Evolutionary conservation across 2,329 filamentous ascomycete species (phyloP).

Genomic region (Penicillium sp.): DNA sequence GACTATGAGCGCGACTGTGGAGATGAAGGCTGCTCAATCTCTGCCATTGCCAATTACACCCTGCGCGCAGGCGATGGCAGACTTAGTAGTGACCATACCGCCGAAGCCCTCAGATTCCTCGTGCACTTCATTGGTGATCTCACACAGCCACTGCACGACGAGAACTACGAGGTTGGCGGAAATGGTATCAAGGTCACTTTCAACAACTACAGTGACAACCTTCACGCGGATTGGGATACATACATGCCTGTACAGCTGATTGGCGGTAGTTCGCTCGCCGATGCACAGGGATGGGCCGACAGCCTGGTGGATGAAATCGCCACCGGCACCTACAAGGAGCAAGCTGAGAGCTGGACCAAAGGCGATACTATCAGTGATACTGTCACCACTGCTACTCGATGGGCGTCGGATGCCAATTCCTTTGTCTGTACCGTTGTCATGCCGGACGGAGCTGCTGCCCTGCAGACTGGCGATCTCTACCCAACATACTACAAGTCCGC

Average conservation of each 20-base stretch:
- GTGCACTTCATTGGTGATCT: conserved; percentile 66
- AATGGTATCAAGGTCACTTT: conserved; percentile 68
- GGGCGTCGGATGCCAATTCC: conserved; percentile 66
- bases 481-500: conserved; percentile 54
- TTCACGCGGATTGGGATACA: conserved; percentile 73
- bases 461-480: conserved; percentile 65
- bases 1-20: conserved; percentile 54
- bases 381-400: conserved; percentile 58
- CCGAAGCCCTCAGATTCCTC: conserved; percentile 52
- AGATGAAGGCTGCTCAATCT: conserved; percentile 52
- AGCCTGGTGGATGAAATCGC: conserved; percentile 24
- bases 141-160: conserved; percentile 67
- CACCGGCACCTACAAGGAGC: conserved; percentile 46
- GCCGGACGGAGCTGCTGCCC: conserved; percentile 56
- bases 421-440: conserved; percentile 67
- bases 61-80: conserved; percentile 15
- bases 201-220: conserved; percentile 58
- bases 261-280: conserved; percentile 50
- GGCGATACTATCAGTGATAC: conserved; percentile 58
- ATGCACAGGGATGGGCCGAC: conserved; percentile 26
- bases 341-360: conserved; percentile 57
- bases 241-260: conserved; percentile 66
- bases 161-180: conserved; percentile 63
- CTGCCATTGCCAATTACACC: conserved; percentile 55
- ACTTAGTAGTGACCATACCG: conserved; percentile 39